phyloP scores from a whole-genome alignment of 805 yeast genomes.

The Candida khao-thaluensis region DNA sequence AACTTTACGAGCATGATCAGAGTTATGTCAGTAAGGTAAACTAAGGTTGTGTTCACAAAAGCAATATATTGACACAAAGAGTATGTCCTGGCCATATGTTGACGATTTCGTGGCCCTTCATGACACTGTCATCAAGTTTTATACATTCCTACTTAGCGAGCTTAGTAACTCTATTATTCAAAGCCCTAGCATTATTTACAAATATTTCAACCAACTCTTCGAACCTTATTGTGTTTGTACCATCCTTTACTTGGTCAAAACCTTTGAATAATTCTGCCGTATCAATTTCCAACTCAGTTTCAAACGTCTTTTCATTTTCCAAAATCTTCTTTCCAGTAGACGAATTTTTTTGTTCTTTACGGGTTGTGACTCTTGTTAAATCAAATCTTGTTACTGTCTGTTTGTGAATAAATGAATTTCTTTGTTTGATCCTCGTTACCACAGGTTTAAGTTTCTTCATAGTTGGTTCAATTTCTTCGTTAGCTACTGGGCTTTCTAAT shows the following conservation, averaged over 20 bases:
- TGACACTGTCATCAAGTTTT: too few species aligned
- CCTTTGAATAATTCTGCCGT: constrained; percentile 39
- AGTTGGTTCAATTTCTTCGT: constrained; percentile 51
- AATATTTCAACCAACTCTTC: constrained; percentile 47
- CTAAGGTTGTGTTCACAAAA: too few species aligned
- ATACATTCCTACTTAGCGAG: constrained; percentile 25
- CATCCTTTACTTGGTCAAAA: constrained; percentile 39
- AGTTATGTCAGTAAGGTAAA: too few species aligned
- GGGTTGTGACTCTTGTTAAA: constrained; percentile 56
- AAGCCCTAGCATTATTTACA: constrained; percentile 43
- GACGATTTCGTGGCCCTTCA: too few species aligned
- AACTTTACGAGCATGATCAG: too few species aligned
- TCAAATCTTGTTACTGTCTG: constrained; percentile 74
- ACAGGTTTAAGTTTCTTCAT: constrained; percentile 52
- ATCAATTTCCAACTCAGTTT: constrained; percentile 44
- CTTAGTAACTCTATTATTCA: constrained; percentile 44
- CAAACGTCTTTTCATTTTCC: constrained; percentile 36
- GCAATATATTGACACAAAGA: too few species aligned
- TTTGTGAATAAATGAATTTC: constrained; percentile 71
- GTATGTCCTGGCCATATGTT: too few species aligned
- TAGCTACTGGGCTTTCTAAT: constrained; percentile 71
- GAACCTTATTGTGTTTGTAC: constrained; percentile 37
- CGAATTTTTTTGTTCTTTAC: constrained; percentile 36
- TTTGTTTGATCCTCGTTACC: constrained; percentile 64
- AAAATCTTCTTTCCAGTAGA: constrained; percentile 33